Evolutionary conservation across 1,284 basidiomycete species (phyloP), one percentile per base, ranked within the genome.

Genomic region (Papiliotrema terrestris): DNA sequence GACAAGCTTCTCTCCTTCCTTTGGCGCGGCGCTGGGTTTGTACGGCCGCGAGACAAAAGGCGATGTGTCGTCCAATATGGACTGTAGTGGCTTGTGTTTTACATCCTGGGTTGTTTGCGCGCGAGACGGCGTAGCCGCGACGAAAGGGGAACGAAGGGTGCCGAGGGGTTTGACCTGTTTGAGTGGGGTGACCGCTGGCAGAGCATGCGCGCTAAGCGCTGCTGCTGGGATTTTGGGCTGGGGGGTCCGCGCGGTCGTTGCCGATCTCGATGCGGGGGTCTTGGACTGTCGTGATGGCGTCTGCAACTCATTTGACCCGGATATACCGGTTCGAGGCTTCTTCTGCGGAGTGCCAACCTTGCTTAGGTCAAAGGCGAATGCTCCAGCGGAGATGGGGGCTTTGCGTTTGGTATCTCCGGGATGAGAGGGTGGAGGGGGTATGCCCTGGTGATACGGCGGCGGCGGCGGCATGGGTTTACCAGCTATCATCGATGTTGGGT

Each of bases 361-460:
- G 37, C 23, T 19, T 19, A 56, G 32, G n/a, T 49, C 49, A 55
- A 59, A 58, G 39, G 50, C 37, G 42, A 53, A 51, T 9, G 52
- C 56, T 22, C 48, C 46, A 15, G 55, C 55, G 32, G 55, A n/a
- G 37, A 48, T 52, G 38, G 58, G 49, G 26, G 54, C 23, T 20
- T 35, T 19, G 5, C 43, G 51, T 25, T 44, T 29, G 15, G 39
- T 46, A 6, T 32, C 9, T 3, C 22, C 35, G 2, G 43, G 45
- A 37, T 37, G 42, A 8, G 42, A 26, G 9, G 42, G 26, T 2
- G 50, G 50, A 2, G 37, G 37, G 20, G 49, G 39, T 29, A 42
- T 15, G 6, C 49, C 39, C 26, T 23, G 14, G n/a, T n/a, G 26
- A 15, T 23, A 25, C 17, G 39, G 38, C 17, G 39, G 38, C 32